Percentiles rank a stretch among this genome's conserved stretches.
Evolutionary conservation across 306 rosid genomes (phyloP).

Genomic region (Trifolium repens): DNA sequence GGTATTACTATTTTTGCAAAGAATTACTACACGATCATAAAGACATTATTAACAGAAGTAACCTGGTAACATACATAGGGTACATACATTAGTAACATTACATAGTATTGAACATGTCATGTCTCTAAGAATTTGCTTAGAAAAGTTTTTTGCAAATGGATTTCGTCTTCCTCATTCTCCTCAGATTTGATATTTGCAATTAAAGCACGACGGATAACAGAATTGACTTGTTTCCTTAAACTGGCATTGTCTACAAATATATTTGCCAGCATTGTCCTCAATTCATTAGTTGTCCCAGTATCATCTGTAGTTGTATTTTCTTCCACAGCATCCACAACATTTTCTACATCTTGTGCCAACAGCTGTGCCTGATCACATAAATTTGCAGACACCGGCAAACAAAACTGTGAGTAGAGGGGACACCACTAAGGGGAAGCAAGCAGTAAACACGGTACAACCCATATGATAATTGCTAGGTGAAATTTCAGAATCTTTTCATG

Average conservation of each 20-base stretch:
- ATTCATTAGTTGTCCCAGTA: slow-evolving; percentile 48
- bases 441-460: slow-evolving; percentile 18
- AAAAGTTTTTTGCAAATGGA: slow-evolving; percentile 58
- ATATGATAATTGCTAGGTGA: not conserved
- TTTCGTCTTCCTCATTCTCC: slow-evolving; percentile 56
- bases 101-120: slow-evolving; percentile 39
- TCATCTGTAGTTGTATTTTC: slow-evolving; percentile 42
- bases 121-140: slow-evolving; percentile 72
- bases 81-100: not conserved
- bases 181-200: slow-evolving; percentile 53
- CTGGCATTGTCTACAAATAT: slow-evolving; percentile 79
- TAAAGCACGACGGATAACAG: slow-evolving; percentile 74
- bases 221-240: slow-evolving; percentile 81
- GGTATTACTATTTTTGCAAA: not conserved
- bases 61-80: not conserved
- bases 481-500: slow-evolving; percentile 19
- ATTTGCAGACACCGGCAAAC: slow-evolving; percentile 35
- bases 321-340: slow-evolving; percentile 47
- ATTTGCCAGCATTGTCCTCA: slow-evolving; percentile 73
- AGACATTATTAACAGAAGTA: not conserved
- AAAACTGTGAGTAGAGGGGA: slow-evolving; percentile 29
- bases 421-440: slow-evolving; percentile 20
- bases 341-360: slow-evolving; percentile 75
- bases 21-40: not conserved
- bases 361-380: slow-evolving; percentile 83